phyloP scores from a whole-genome alignment of 805 yeast species.

The Diddensiella transvaalensis region DNA sequence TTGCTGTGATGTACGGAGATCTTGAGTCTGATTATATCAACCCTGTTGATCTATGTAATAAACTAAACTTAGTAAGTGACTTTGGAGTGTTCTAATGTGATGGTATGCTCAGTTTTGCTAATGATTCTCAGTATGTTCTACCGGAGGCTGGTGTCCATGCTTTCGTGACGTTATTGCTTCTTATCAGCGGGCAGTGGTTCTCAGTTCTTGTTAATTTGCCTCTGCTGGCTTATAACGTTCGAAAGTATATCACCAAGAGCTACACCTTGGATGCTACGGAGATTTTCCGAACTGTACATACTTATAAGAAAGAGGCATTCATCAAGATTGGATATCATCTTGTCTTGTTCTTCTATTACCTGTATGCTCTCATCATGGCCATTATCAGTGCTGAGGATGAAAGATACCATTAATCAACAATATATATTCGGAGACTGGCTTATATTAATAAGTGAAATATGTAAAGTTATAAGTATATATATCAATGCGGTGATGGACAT shows the following conservation, averaged over 20 bases:
- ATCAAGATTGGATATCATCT: constrained; percentile 87
- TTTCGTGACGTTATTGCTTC: constrained; percentile 60
- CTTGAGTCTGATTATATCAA: constrained; percentile 83
- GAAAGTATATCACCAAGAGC: constrained; percentile 73
- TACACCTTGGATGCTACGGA: constrained; percentile 95
- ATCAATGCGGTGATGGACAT: too few relatives aligned
- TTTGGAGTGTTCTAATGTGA: too few relatives aligned
- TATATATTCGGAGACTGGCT: too few relatives aligned
- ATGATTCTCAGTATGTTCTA: constrained; percentile 65
- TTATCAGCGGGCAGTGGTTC: constrained; percentile 90
- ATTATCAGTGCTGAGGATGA: constrained; percentile 74
- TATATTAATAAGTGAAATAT: too few relatives aligned
- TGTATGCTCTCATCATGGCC: constrained; percentile 93
- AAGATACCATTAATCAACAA: constrained; percentile 21
- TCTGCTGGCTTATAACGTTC: constrained; percentile 73
- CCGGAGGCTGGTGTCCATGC: constrained; percentile 85
- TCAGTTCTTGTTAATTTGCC: constrained; percentile 83
- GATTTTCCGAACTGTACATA: constrained; percentile 88
- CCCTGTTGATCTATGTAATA: constrained; percentile 93
- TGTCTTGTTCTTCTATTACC: constrained; percentile 88
- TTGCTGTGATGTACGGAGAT: constrained; percentile 90
- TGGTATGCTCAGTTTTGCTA: too few relatives aligned
- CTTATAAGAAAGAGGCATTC: constrained; percentile 88
- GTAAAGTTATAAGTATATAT: too few relatives aligned
- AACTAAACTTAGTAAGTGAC: constrained; percentile 55